Conservation (phyloP, 305 asterid genomes). For the Fraxinus baroniana region DNA sequence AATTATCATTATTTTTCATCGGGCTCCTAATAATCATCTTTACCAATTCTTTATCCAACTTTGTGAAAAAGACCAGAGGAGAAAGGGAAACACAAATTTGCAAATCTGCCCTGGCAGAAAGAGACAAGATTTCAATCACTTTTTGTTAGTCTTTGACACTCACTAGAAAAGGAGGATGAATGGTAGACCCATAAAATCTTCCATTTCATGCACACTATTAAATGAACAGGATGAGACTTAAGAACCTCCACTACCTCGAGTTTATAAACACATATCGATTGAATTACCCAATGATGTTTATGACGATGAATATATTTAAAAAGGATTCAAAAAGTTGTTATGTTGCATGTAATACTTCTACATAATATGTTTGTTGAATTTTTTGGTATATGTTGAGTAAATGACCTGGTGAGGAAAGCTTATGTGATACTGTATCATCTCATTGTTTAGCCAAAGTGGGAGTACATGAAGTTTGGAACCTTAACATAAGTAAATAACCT, state of each 20-base stretch:
- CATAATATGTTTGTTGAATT: not conserved
- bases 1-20: not conserved
- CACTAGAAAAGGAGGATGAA: not conserved
- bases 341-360: not conserved
- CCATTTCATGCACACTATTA: not conserved
- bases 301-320: not conserved
- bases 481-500: not conserved
- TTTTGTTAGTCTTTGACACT: not conserved
- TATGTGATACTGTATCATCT: not conserved
- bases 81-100: not conserved
- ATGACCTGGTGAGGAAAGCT: conserved; percentile 5
- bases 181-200: conserved; percentile 1
- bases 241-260: conserved; percentile 1
- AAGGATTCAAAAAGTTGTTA: not conserved
- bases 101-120: not conserved
- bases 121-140: not conserved
- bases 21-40: not conserved
- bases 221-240: not conserved
- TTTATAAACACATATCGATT: not conserved
- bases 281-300: not conserved
- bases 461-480: not conserved
- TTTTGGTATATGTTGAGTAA: not conserved
- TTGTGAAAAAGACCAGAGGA: not conserved
- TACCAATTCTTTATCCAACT: not conserved
- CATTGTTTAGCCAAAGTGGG: not conserved